Evolutionary conservation across 2,329 filamentous ascomycete genomes (phyloP), one percentile per base, ranked within the genome.

Genomic region (Beauveria scarabaeidicola): DNA sequence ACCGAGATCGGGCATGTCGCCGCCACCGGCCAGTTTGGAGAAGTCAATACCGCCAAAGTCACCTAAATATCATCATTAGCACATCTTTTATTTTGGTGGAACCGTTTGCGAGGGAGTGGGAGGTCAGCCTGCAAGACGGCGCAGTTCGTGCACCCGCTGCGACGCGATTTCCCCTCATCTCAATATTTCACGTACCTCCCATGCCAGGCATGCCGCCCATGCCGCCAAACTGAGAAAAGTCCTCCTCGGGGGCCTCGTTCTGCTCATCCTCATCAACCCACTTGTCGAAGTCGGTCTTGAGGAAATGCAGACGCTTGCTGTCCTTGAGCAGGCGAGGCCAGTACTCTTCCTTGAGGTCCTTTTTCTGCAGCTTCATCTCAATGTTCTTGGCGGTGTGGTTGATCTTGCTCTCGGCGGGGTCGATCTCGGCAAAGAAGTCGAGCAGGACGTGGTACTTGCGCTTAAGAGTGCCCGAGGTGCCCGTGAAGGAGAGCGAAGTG

Each of bases 201-300:
- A 88, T 88, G 65, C 82, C 84, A 52, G 78, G 80, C 78, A 83
- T 82, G 63, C 79, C 83, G 60, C 80, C 82, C 78, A 85, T 89
- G 64, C 84, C 84, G 61, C 81, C 84, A 67, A 84, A 86, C 72
- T 85, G 80, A 65, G 82, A 83, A 67, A 86, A 77, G 74, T 96
- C 92, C 60, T 96, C 91, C 65, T 95, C 91, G 52, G 84, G 80
- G 62, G 84, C 87, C 76, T 91, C 91, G 71, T 97, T 89, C 80
- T 99, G 94, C 84, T 99, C 94, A 72, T 99, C 92, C 84, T 97
- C 91, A 68, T 97, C 92, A 69, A 96, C 90, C 92, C 92, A 97
- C 88, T 96, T 97, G 81, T 97, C 92, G 69, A 99, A 99, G 79
- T 99, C 89, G 65, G 94, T 97, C 87, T 96, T 96, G 70, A 99